Evolutionary conservation across 768 basidiomycete species (phyloP).

Genomic region (Pilatotrama ljubarskyi): DNA sequence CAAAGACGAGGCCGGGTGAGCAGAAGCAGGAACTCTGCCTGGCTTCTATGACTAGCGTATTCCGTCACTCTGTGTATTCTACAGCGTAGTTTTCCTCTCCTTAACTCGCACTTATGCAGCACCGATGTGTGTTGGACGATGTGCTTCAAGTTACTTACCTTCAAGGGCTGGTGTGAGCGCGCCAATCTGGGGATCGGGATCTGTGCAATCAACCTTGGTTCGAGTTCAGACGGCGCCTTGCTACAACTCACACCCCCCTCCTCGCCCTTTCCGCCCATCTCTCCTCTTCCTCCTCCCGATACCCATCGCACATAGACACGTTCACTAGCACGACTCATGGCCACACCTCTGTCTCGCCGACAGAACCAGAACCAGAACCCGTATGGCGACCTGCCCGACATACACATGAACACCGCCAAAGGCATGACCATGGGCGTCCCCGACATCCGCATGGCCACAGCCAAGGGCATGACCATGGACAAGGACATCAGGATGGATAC

Average conservation of each 20-base stretch:
- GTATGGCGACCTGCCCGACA: conserved; percentile 56
- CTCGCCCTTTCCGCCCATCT: background rate
- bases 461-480: conserved; percentile 49
- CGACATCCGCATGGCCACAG: conserved; percentile 66
- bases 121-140: too few species aligned
- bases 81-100: too few species aligned
- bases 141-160: too few species aligned
- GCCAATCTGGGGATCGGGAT: background rate
- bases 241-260: background rate
- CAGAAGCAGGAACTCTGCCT: too few species aligned
- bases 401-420: conserved; percentile 82
- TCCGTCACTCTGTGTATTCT: too few species aligned
- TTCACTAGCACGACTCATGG: background rate
- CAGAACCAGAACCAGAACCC: background rate
- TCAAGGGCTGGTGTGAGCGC: too few species aligned
- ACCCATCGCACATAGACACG: background rate
- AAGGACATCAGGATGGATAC: conserved; percentile 74
- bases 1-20: conserved; percentile 17
- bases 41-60: too few species aligned
- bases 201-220: background rate
- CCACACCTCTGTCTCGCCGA: background rate
- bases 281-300: background rate
- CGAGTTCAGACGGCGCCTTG: background rate
- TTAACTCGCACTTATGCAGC: too few species aligned
- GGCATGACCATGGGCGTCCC: conserved; percentile 47